Conservation (phyloP, 371 early-diverging fungal genomes). For the Circinella minor region DNA sequence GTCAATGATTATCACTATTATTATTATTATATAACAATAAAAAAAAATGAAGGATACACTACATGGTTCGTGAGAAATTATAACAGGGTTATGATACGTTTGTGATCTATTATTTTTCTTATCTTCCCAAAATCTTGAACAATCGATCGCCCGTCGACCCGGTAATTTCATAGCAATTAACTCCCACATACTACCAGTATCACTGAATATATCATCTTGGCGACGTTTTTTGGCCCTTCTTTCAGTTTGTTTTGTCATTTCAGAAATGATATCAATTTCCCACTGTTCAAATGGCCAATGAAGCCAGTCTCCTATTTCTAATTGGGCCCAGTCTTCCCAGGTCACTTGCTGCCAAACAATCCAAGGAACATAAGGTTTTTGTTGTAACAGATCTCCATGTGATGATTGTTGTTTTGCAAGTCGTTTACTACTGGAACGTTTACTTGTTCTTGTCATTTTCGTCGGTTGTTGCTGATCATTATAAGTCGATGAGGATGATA, state of each 20-base stretch:
- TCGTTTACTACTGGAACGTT: neutral
- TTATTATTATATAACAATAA: neutral
- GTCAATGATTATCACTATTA: too few relatives aligned
- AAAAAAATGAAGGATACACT: neutral
- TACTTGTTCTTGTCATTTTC: slow-evolving; percentile 7
- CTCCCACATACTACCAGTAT: slow-evolving; percentile 21
- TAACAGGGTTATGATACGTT: neutral
- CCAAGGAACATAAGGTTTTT: slow-evolving; percentile 38
- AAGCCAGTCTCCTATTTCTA: slow-evolving; percentile 34
- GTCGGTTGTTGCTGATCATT: neutral
- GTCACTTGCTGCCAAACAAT: slow-evolving; percentile 38
- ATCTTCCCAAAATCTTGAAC: slow-evolving; percentile 33
- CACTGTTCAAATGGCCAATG: slow-evolving; percentile 41
- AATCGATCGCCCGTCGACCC: slow-evolving; percentile 34
- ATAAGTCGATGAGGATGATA: neutral
- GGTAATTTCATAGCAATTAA: slow-evolving; percentile 27
- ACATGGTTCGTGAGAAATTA: neutral
- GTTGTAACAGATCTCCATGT: neutral
- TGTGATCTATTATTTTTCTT: neutral
- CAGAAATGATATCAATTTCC: slow-evolving; percentile 12
- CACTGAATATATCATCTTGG: neutral
- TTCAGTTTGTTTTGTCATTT: slow-evolving; percentile 1
- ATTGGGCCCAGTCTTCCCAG: slow-evolving; percentile 54
- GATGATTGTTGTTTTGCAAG: neutral
- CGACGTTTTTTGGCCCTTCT: slow-evolving; percentile 3